A percentile compares a stretch with the other conserved stretches of the same genome.
Conservation (phyloP, 2,329 filamentous ascomycete species). For the Penicillium fuscoglaucum region DNA sequence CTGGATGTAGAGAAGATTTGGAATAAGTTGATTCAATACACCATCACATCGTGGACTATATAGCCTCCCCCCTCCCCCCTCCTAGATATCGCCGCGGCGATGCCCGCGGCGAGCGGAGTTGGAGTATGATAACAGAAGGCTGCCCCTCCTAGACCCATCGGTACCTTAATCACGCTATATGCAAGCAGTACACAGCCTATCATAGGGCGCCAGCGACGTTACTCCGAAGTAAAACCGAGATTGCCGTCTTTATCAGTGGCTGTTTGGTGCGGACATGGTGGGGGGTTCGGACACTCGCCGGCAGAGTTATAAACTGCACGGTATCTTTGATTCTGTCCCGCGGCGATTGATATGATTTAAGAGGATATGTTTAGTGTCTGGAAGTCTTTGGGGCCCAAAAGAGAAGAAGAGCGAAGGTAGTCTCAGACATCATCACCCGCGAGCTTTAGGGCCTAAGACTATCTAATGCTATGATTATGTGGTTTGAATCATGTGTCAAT, state of each 20-base stretch:
- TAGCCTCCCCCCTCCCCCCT: background rate
- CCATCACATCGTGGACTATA: background rate
- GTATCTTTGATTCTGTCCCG: background rate
- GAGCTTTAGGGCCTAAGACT: background rate
- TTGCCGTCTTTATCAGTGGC: too few relatives aligned
- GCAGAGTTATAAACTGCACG: background rate
- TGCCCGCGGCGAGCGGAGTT: conserved; percentile 1
- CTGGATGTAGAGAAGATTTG: background rate
- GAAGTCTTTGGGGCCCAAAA: background rate
- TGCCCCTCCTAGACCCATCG: background rate
- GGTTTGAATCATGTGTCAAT: background rate
- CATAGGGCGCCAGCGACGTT: background rate
- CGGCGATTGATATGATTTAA: background rate
- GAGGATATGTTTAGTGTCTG: background rate
- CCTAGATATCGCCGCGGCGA: background rate
- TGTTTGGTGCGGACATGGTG: background rate
- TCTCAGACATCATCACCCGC: background rate
- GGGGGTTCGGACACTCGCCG: background rate
- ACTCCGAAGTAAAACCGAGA: background rate
- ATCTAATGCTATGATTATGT: background rate
- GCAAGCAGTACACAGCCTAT: background rate
- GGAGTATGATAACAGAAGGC: background rate
- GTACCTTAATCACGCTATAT: background rate
- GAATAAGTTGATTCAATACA: background rate
- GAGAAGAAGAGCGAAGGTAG: background rate